Conservation (phyloP, 2,329 filamentous ascomycete species). For the Trichocomaceae sp. region DNA sequence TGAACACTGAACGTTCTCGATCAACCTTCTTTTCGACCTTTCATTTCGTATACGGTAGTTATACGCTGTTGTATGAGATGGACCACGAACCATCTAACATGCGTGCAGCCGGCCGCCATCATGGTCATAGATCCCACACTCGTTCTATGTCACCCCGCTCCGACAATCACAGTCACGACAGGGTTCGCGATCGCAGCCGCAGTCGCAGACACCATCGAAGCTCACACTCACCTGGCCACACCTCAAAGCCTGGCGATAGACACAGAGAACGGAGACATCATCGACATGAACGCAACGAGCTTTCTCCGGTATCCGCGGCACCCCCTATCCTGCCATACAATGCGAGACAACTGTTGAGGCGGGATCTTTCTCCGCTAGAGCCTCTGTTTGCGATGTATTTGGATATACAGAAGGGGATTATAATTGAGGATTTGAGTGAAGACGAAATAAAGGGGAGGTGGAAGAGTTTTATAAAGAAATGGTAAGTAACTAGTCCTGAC, state of each 20-base stretch:
- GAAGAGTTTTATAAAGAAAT: slow-evolving; percentile 88
- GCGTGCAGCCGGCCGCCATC: neutral
- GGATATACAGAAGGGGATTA: slow-evolving; percentile 74
- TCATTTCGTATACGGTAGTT: neutral
- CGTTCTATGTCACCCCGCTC: slow-evolving; percentile 12
- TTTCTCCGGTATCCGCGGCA: slow-evolving; percentile 10
- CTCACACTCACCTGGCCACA: slow-evolving; percentile 12
- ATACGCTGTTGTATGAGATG: neutral
- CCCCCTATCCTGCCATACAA: slow-evolving; percentile 55
- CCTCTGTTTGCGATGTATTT: slow-evolving; percentile 78
- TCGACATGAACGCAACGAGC: slow-evolving; percentile 3
- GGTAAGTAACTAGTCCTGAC: slow-evolving; percentile 47
- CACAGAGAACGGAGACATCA: slow-evolving; percentile 14
- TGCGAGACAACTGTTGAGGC: slow-evolving; percentile 60
- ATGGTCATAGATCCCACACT: slow-evolving; percentile 6
- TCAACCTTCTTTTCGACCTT: neutral
- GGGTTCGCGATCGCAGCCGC: slow-evolving; percentile 27
- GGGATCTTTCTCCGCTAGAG: slow-evolving; percentile 59
- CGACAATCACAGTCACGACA: slow-evolving; percentile 20
- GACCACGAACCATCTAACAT: neutral
- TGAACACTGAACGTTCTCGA: neutral
- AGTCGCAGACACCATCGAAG: slow-evolving; percentile 26
- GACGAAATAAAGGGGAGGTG: slow-evolving; percentile 75
- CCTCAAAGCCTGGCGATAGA: slow-evolving; percentile 8
- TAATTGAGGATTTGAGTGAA: slow-evolving; percentile 62